Evolutionary conservation across 352 stramenopile species (phyloP).

Genomic region (Pythium scleroteichum): DNA sequence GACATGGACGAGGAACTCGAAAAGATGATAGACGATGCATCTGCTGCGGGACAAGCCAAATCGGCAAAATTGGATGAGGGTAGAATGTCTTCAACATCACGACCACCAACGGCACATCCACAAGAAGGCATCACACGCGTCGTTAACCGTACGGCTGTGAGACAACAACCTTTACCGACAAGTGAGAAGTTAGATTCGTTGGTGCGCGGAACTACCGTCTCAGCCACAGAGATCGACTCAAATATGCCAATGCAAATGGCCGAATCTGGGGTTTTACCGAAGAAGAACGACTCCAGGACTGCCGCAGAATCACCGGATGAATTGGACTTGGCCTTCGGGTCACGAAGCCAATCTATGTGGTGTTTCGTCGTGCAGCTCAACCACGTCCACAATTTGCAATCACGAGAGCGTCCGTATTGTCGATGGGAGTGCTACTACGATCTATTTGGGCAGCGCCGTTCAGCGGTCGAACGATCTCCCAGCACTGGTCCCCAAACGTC

Average conservation of each 20-base stretch:
- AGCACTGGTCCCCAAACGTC: not conserved
- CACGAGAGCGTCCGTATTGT: constrained; percentile 53
- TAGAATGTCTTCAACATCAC: too few relatives aligned
- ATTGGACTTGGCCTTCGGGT: not conserved
- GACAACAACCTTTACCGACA: constrained; percentile 7
- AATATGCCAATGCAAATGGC: constrained; percentile 53
- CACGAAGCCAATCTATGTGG: constrained; percentile 34
- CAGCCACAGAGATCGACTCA: constrained; percentile 36
- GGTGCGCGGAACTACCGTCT: too few relatives aligned
- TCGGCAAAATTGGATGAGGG: not conserved
- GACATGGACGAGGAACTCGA: constrained; percentile 77
- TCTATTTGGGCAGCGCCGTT: constrained; percentile 55
- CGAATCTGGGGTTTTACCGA: constrained; percentile 50
- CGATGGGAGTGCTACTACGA: constrained; percentile 77
- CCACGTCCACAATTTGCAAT: constrained; percentile 63
- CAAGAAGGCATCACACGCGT: too few relatives aligned
- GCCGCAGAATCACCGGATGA: not conserved
- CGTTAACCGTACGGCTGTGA: not conserved
- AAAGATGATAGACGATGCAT: constrained; percentile 57
- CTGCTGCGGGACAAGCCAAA: not conserved
- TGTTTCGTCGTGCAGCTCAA: constrained; percentile 56
- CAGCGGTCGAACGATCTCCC: constrained; percentile 46
- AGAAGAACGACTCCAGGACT: constrained; percentile 2
- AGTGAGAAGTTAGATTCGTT: too few relatives aligned
- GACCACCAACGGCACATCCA: too few relatives aligned